Conservation (phyloP, 805 yeast genomes). For the Monosporozyma servazzii region DNA sequence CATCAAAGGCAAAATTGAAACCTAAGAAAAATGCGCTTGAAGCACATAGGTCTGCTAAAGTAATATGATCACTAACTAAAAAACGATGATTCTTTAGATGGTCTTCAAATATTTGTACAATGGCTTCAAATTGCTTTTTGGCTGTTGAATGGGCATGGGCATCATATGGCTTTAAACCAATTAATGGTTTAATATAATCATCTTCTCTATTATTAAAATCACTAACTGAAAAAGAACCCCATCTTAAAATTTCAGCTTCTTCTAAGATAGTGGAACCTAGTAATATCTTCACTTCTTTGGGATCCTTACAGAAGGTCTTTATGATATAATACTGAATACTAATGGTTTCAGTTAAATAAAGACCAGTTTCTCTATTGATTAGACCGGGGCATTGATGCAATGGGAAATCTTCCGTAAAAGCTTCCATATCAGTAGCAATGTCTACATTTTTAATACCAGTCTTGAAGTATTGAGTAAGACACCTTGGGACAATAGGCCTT, state of each 20-base stretch:
- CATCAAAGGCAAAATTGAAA: constrained; percentile 47
- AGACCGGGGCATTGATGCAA: constrained; percentile 57
- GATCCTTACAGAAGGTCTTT: constrained; percentile 26
- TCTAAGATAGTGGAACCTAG: constrained; percentile 44
- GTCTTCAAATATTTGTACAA: constrained; percentile 40
- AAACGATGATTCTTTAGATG: constrained; percentile 55
- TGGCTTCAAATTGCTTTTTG: constrained; percentile 30
- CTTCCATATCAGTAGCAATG: constrained; percentile 15
- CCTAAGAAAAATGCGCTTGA: constrained; percentile 8
- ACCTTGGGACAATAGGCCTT: constrained; percentile 29
- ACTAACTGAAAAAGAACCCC: constrained; percentile 65
- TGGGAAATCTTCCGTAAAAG: constrained; percentile 47
- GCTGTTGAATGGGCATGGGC: constrained; percentile 48
- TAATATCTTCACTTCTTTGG: constrained; percentile 32
- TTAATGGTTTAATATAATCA: constrained; percentile 44
- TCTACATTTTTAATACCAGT: constrained; percentile 48
- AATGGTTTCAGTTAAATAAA: constrained; percentile 1
- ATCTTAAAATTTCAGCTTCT: constrained; percentile 46
- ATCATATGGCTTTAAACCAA: constrained; percentile 64
- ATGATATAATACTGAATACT: constrained; percentile 39
- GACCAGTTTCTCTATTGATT: constrained; percentile 28
- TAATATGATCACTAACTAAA: constrained; percentile 50
- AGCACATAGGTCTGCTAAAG: constrained; percentile 26
- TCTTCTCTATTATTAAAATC: constrained; percentile 47
- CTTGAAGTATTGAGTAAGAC: constrained; percentile 47